Base-by-base conservation (phyloP, 148 eudicot genomes). In the Heliosperma pusillum region DNA sequence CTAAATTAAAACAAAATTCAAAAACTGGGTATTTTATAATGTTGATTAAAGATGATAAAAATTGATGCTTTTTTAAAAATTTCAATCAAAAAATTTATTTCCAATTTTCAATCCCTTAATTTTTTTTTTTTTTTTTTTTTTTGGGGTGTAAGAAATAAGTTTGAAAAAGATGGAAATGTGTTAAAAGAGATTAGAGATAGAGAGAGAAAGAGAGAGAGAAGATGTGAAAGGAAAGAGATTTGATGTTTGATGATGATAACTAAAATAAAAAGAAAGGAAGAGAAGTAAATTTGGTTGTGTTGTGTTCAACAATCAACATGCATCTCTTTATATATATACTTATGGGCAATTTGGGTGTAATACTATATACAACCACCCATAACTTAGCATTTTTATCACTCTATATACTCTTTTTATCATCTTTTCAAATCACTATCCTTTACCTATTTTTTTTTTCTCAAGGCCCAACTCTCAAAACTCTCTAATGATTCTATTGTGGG, bases 311-410 rank as follows among this genome's bases (percentile, higher is more conserved):
- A 50, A 62, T 71, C 76, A 29, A 61, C 76, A 75, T 66, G 66
- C 74, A 19, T 52, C 77, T 36, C 58, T 70, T 71, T 79, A 40
- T 78, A 78, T 79, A 40, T 78, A 82, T 78, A 82, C 85, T 78
- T 78, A 82, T 78, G 78, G 85, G 82, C 81, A 71, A 71, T 70
- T 64, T 65, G 67, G 10, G 66, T 61, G 40, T 19, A 30, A 50
- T 50, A 50, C 16, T 12, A 50, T 12, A 50, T 50, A 65, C 13
- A 50, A 42, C 42, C 27, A 45, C 24, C 59, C 26, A 42, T 47
- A 25, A 7, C 52, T 66, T 66, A 21, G 29, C 60, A 61, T 12
- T n/a, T 21, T 42, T 11, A 25, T 24, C 57, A 45, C 53, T 8
- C 15, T 47, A 4, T 36, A 33, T 33, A 65, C 20, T n/a, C 29